Evolutionary conservation across 108 stramenopile species (phyloP).

Genomic region (Thalassiosira profunda): DNA sequence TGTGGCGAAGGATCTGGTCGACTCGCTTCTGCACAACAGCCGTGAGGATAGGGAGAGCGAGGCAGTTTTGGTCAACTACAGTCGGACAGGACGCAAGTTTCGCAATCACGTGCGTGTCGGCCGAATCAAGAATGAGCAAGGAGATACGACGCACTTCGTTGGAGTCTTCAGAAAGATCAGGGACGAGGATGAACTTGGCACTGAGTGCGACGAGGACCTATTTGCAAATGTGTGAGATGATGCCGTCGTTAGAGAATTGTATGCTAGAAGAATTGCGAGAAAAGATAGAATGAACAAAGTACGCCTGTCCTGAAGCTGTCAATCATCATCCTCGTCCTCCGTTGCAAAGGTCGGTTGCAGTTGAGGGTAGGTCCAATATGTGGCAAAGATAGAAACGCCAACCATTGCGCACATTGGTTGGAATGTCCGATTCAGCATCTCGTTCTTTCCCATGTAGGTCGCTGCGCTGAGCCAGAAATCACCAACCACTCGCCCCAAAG

Average conservation of each 20-base stretch:
- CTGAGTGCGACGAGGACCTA: background rate
- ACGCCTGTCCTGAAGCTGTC: too few species aligned
- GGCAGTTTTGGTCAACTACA: slow-evolving; percentile 71
- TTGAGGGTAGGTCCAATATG: slow-evolving; percentile 9
- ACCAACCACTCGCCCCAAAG: slow-evolving; percentile 79
- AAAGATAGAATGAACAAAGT: too few species aligned
- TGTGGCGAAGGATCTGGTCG: slow-evolving; percentile 52
- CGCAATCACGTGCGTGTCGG: slow-evolving; percentile 73
- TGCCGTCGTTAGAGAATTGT: too few species aligned
- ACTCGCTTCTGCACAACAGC: slow-evolving; percentile 32
- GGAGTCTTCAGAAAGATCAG: slow-evolving; percentile 64
- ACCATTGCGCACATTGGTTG: slow-evolving; percentile 26
- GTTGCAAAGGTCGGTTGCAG: slow-evolving; percentile 37
- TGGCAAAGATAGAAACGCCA: slow-evolving; percentile 10
- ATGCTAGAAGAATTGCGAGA: too few species aligned
- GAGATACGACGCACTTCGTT: slow-evolving; percentile 55
- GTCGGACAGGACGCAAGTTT: slow-evolving; percentile 62
- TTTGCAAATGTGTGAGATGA: background rate
- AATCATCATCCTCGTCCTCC: slow-evolving; percentile 41
- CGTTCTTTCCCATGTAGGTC: slow-evolving; percentile 47
- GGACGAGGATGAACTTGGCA: background rate
- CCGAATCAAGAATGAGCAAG: slow-evolving; percentile 50
- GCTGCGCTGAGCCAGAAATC: slow-evolving; percentile 56
- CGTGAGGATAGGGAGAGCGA: slow-evolving; percentile 57
- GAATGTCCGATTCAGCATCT: slow-evolving; percentile 44